Conservation (phyloP, 495 filamentous ascomycete genomes). For the Friedmanniomyces simplex region DNA sequence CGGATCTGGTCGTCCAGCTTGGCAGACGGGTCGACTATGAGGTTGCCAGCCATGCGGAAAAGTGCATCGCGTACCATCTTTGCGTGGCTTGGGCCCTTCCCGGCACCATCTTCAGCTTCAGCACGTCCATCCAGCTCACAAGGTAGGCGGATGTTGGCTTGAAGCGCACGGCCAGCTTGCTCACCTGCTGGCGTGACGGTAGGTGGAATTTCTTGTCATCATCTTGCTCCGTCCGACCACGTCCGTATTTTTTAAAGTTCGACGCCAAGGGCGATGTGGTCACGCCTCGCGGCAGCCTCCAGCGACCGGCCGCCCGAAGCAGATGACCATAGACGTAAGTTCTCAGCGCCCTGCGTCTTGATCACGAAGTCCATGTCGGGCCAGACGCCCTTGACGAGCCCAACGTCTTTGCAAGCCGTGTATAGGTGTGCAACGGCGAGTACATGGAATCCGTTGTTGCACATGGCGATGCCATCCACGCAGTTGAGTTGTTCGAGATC, state of each 20-base stretch:
- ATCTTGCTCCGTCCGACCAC: not conserved
- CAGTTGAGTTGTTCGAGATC: not conserved
- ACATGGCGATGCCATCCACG: not conserved
- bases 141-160: not conserved
- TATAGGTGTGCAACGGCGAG: not conserved
- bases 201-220: not conserved
- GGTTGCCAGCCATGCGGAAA: too few relatives aligned
- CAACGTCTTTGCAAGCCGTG: not conserved
- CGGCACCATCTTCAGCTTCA: too few relatives aligned
- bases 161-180: not conserved
- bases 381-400: not conserved
- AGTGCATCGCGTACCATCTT: too few relatives aligned
- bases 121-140: not conserved
- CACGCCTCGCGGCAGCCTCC: too few relatives aligned
- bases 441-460: not conserved
- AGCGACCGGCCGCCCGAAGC: too few relatives aligned
- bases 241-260: too few relatives aligned
- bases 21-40: too few relatives aligned
- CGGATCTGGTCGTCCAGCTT: too few relatives aligned
- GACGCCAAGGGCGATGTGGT: too few relatives aligned
- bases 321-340: not conserved
- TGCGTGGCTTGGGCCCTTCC: too few relatives aligned
- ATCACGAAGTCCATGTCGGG: not conserved
- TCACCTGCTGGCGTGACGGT: not conserved
- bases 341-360: not conserved